Percentiles rank a stretch among this genome's conserved stretches.
These are phyloP conservation scores for Aspergillus calidoustus DNA, from an alignment of 2,329 filamentous ascomycete species.

Conservation along the genomic window DNA sequence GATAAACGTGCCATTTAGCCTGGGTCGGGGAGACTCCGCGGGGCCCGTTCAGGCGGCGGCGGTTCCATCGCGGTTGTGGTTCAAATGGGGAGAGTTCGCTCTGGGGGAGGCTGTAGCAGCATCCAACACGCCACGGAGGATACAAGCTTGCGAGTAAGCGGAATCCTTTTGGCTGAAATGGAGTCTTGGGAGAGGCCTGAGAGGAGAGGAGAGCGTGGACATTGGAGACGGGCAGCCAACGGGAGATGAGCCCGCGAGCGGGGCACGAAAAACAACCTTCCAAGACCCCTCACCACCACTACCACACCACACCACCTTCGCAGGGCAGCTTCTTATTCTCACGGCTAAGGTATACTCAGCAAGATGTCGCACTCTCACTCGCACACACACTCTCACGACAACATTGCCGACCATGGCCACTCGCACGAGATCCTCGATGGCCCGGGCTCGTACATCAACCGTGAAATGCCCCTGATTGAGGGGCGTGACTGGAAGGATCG, in stretches of 20 bases:
- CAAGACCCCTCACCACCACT: neutral
- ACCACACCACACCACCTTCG: slow-evolving; percentile 1
- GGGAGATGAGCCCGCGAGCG: neutral
- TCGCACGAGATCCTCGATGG: slow-evolving; percentile 94
- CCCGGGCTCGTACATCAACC: slow-evolving; percentile 83
- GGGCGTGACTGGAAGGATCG: slow-evolving; percentile 85
- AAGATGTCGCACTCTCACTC: slow-evolving; percentile 46
- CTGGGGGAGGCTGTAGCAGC: neutral
- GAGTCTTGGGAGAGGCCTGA: neutral
- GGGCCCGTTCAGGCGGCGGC: neutral
- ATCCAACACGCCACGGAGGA: neutral
- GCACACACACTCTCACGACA: slow-evolving; percentile 57
- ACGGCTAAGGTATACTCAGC: neutral
- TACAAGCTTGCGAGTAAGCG: neutral
- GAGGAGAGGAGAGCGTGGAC: neutral
- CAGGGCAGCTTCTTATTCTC: neutral
- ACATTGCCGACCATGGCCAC: slow-evolving; percentile 76
- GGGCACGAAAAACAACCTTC: neutral
- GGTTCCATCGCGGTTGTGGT: slow-evolving; percentile 1
- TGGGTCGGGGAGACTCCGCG: slow-evolving; percentile 13
- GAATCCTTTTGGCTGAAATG: slow-evolving; percentile 1
- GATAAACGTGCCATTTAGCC: slow-evolving; percentile 13
- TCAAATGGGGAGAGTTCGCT: slow-evolving; percentile 3
- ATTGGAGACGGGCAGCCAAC: neutral
- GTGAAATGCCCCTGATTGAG: slow-evolving; percentile 92